These are phyloP conservation scores for Talinum fruticosum DNA, from an alignment of 148 eudicot species.

Conservation along the genomic window DNA sequence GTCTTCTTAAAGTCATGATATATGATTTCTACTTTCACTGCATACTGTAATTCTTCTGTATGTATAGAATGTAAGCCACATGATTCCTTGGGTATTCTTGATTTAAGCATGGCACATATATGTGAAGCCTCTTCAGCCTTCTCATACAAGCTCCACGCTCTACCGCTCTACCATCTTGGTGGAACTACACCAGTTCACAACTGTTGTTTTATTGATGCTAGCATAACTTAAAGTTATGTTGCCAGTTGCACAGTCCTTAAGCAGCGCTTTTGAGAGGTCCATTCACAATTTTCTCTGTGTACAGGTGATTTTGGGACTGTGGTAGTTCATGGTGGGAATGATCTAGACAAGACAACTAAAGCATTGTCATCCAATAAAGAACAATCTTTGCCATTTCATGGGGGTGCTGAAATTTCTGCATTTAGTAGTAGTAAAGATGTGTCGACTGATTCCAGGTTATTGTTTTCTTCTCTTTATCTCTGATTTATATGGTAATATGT, in stretches of 20 bases:
- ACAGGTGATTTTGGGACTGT: slow-evolving; percentile 91
- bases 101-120: too few species aligned
- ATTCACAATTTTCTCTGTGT: slow-evolving; percentile 16
- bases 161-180: too few species aligned
- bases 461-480: slow-evolving; percentile 6
- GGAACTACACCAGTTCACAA: too few species aligned
- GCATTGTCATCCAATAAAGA: slow-evolving; percentile 17
- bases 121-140: too few species aligned
- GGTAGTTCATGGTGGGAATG: slow-evolving; percentile 69
- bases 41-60: slow-evolving; percentile 1
- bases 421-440: slow-evolving; percentile 39
- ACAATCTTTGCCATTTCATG: slow-evolving; percentile 34
- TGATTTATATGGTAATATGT: neutral
- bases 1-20: neutral
- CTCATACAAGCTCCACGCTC: too few species aligned
- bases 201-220: neutral
- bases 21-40: neutral
- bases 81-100: neutral
- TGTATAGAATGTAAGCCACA: neutral
- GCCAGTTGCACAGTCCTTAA: neutral
- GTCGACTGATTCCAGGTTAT: slow-evolving; percentile 45
- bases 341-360: slow-evolving; percentile 38
- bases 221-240: neutral
- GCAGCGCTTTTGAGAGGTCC: neutral
- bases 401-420: slow-evolving; percentile 33